These are phyloP conservation scores for Thamnidium elegans DNA, from an alignment of 192 early-diverging fungal species.

Conservation along the genomic window DNA sequence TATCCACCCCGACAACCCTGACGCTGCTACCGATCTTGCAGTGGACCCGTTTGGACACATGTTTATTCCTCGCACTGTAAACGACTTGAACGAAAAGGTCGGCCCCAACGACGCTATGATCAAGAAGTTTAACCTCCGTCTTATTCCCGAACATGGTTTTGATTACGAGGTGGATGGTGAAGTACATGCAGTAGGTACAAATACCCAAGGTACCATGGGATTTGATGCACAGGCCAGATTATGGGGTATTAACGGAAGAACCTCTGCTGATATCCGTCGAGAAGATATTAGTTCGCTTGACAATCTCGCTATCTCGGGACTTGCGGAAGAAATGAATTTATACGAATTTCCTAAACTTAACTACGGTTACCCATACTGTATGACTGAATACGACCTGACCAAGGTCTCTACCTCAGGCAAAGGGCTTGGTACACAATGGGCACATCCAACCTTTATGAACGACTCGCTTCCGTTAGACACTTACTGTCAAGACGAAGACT, in stretches of 20 bases:
- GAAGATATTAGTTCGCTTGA: slow-evolving; percentile 10
- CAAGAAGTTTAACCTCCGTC: slow-evolving; percentile 26
- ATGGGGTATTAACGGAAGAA: slow-evolving; percentile 24
- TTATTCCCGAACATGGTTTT: slow-evolving; percentile 21
- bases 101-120: slow-evolving; percentile 15
- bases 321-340: slow-evolving; percentile 28
- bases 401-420: background rate
- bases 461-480: background rate
- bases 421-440: slow-evolving; percentile 14
- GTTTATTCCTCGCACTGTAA: slow-evolving; percentile 20
- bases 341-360: slow-evolving; percentile 20
- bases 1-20: slow-evolving; percentile 10
- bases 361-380: slow-evolving; percentile 30
- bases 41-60: slow-evolving; percentile 30
- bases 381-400: slow-evolving; percentile 13
- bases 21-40: slow-evolving; percentile 16
- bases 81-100: background rate
- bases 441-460: slow-evolving; percentile 19
- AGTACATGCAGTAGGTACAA: slow-evolving; percentile 24
- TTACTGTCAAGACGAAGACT: slow-evolving; percentile 20
- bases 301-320: background rate
- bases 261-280: slow-evolving; percentile 6
- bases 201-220: slow-evolving; percentile 23
- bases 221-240: slow-evolving; percentile 33
- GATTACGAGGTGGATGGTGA: slow-evolving; percentile 29